Percentiles rank a stretch among this genome's conserved stretches.
phyloP scores from a whole-genome alignment of 495 filamentous ascomycete genomes.

The Bacidia gigantensis region DNA sequence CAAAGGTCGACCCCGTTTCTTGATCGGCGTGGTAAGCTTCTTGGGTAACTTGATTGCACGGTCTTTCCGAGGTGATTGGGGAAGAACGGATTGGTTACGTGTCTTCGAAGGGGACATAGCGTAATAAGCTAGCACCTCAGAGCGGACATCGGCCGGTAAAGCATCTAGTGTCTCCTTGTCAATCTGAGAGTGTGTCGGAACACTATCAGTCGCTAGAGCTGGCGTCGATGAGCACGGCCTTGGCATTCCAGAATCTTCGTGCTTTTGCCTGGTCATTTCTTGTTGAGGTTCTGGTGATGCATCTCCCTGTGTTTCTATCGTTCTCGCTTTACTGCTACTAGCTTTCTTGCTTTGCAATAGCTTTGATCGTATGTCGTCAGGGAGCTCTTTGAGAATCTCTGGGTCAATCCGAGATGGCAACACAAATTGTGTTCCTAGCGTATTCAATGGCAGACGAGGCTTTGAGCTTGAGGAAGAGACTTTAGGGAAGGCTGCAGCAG shows the following conservation, averaged over 20 bases:
- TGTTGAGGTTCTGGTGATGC: not conserved
- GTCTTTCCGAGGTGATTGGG: constrained; percentile 45
- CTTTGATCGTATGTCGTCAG: constrained; percentile 61
- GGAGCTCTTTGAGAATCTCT: constrained; percentile 59
- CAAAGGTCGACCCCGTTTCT: constrained; percentile 36
- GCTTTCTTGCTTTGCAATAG: constrained; percentile 28
- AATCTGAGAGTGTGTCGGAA: constrained; percentile 44
- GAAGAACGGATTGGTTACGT: constrained; percentile 30
- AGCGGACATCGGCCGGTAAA: constrained; percentile 69
- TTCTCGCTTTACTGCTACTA: not conserved
- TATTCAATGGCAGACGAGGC: constrained; percentile 55
- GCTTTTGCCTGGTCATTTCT: no score
- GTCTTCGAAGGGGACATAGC: constrained; percentile 20
- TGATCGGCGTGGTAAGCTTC: constrained; percentile 42
- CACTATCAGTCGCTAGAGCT: constrained; percentile 10
- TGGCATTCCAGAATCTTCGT: not conserved
- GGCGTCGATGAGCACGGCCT: constrained; percentile 19
- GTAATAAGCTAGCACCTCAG: constrained; percentile 65
- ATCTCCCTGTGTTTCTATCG: not conserved
- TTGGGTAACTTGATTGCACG: constrained; percentile 31
- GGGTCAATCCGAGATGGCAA: constrained; percentile 70
- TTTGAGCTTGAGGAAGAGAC: constrained; percentile 39
- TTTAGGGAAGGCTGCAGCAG: constrained; percentile 37
- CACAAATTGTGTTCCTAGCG: constrained; percentile 74
- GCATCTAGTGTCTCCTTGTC: constrained; percentile 64